A percentile compares a stretch with the other conserved stretches of the same genome.
These are phyloP conservation scores for Saccharum spontaneum DNA, from an alignment of 176 grass and related monocot genomes.

Conservation along the genomic window DNA sequence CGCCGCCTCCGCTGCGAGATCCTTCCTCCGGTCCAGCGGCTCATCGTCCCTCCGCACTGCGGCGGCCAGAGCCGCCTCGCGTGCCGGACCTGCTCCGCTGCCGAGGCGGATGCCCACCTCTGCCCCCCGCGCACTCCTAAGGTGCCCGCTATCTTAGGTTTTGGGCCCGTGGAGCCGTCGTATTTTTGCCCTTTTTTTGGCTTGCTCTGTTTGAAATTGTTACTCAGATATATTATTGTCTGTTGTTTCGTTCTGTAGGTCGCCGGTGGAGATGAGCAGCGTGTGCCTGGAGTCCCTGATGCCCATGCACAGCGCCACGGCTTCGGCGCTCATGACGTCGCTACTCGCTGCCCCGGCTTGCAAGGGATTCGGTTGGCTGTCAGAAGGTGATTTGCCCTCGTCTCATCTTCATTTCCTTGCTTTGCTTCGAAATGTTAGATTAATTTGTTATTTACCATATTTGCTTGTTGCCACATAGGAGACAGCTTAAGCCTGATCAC, in stretches of 20 bases:
- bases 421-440: conserved; percentile 6
- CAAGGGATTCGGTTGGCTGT: conserved; percentile 66
- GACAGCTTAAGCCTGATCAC: background rate
- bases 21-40: conserved; percentile 60
- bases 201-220: background rate
- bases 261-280: conserved; percentile 76
- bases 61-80: conserved; percentile 36
- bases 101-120: conserved; percentile 28
- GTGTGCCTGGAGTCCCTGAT: conserved; percentile 76
- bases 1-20: conserved; percentile 55
- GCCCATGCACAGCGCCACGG: conserved; percentile 91
- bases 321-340: conserved; percentile 88
- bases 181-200: background rate
- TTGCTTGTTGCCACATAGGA: background rate
- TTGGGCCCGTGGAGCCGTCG: background rate
- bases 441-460: background rate
- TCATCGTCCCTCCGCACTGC: conserved; percentile 42
- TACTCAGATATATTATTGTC: background rate
- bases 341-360: conserved; percentile 60
- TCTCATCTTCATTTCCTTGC: background rate
- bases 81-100: conserved; percentile 36
- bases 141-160: conserved; percentile 31
- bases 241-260: conserved; percentile 42
- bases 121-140: conserved; percentile 44
- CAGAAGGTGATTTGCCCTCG: conserved; percentile 55